A percentile compares a stretch with the other conserved stretches of the same genome.
These are phyloP conservation scores for Phyllosticta capitalensis DNA, from an alignment of 2,329 filamentous ascomycete species.

Conservation along the genomic window DNA sequence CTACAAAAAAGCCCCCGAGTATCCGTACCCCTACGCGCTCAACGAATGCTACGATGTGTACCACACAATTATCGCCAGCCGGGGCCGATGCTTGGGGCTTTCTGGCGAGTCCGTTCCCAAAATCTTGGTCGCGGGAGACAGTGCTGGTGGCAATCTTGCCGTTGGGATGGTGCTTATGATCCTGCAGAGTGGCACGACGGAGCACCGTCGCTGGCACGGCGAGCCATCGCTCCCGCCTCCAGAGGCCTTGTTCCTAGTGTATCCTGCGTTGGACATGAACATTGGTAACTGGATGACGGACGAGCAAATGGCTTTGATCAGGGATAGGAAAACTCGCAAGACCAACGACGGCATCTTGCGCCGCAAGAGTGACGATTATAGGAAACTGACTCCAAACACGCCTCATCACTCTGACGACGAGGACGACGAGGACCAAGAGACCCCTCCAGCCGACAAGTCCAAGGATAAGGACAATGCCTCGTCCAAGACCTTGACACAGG, in stretches of 20 bases:
- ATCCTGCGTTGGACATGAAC: conserved; percentile 90
- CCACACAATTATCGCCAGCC: conserved; percentile 58
- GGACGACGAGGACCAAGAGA: conserved; percentile 35
- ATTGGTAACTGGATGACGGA: conserved; percentile 99
- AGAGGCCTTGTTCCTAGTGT: conserved; percentile 74
- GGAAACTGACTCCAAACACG: conserved; percentile 67
- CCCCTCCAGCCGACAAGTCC: conserved; percentile 11
- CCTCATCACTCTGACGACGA: conserved; percentile 74
- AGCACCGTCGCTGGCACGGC: conserved; percentile 46
- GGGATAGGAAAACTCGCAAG: conserved; percentile 67
- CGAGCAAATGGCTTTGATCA: conserved; percentile 90
- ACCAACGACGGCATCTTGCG: conserved; percentile 71
- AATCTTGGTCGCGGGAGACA: conserved; percentile 68
- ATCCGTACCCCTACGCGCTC: conserved; percentile 73
- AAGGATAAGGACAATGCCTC: conserved; percentile 10
- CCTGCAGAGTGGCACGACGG: conserved; percentile 59
- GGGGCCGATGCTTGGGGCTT: conserved; percentile 67
- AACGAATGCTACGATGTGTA: conserved; percentile 87
- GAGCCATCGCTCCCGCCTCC: conserved; percentile 60
- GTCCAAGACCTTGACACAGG: conserved; percentile 16
- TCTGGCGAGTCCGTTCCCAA: conserved; percentile 56
- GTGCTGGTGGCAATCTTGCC: conserved; percentile 72
- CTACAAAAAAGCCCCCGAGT: conserved; percentile 79
- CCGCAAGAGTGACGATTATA: conserved; percentile 83
- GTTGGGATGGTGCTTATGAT: conserved; percentile 82